Evolutionary conservation across 805 yeast species (phyloP), one percentile per base, ranked within the genome.

Genomic region (Sugiyamaella valdiviana): DNA sequence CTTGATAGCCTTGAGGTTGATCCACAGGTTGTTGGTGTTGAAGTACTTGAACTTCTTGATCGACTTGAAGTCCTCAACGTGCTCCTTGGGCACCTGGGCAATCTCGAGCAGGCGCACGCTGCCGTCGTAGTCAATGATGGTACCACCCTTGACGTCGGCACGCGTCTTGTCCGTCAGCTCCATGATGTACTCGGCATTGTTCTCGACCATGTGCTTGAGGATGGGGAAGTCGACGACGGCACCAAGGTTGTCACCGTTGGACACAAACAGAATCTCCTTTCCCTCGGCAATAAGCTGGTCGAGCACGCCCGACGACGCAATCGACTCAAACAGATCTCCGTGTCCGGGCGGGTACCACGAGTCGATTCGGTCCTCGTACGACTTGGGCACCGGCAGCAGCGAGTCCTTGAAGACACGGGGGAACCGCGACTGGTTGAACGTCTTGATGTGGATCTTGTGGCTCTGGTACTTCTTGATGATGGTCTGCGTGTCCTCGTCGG

Each of bases 321-420:
- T 75, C 19, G 93, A 75, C 73, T 93, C 99, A 59, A 90, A 93
- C 67, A 93, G 73, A 71, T 93, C 99, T 71, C 99, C 99, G 69
- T 93, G 99, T 46, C 99, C 99, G n/a, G 99, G 99, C 44, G 99
- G 99, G 67, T 93, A 93, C 99, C 99, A 93, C 50, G 85, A 75
- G 61, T 87, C 91, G 59, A 85, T 76, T 39, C 76, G 75, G 62
- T 88, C 95, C 52, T 83, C 82, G 55, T 67, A 76, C 32, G 77
- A 64, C 56, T 84, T 79, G 51, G 99, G 97, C 42, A 91, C 96
- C 22, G 99, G 99, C 65, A 93, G 78, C 60, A 89, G 72, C n/a
- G 97, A 87, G 69, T 93, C 99, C 73, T 85, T 88, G 74, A 78
- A 85, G 56, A 93, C 88, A 72, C 99, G 82, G 62, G 99, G 99